Conservation (phyloP, 768 basidiomycete species). For the Lepiota venenata region DNA sequence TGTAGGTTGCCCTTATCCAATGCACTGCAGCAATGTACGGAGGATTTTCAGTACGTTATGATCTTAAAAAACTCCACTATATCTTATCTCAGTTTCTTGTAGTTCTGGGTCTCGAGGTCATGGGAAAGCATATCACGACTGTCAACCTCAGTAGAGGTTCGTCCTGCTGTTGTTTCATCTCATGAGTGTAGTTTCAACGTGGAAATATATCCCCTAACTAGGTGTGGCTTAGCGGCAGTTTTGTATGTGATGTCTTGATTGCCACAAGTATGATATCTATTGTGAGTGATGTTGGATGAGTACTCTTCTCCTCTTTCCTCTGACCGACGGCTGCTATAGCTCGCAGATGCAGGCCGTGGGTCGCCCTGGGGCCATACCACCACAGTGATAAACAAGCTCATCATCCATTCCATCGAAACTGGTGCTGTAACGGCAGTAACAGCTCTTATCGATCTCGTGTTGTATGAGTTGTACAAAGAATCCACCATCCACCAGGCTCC, state of each 20-base stretch:
- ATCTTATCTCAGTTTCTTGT: background rate
- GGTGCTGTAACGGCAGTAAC: conserved; percentile 12
- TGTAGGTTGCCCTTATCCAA: background rate
- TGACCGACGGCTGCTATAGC: background rate
- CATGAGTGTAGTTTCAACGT: too few species aligned
- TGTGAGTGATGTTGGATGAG: conserved; percentile 2
- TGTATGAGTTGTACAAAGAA: conserved; percentile 9
- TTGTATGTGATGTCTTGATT: conserved; percentile 13
- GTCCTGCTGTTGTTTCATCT: background rate
- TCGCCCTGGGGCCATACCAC: conserved; percentile 13
- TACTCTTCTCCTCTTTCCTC: background rate
- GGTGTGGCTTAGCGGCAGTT: conserved; percentile 12
- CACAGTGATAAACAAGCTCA: conserved; percentile 13
- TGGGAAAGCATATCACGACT: conserved; percentile 6
- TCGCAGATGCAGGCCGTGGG: conserved; percentile 3
- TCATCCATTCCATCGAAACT: conserved; percentile 14
- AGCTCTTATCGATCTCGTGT: conserved; percentile 6
- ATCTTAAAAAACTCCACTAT: background rate
- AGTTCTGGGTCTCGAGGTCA: conserved; percentile 1
- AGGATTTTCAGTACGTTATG: background rate
- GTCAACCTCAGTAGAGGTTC: conserved; percentile 1
- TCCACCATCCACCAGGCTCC: conserved; percentile 8
- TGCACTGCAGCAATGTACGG: conserved; percentile 5
- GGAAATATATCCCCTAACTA: background rate
- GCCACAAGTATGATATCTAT: conserved; percentile 11